Base-by-base conservation (phyloP, 1,139 yeast species). In the Scheffersomyces insectosa region DNA sequence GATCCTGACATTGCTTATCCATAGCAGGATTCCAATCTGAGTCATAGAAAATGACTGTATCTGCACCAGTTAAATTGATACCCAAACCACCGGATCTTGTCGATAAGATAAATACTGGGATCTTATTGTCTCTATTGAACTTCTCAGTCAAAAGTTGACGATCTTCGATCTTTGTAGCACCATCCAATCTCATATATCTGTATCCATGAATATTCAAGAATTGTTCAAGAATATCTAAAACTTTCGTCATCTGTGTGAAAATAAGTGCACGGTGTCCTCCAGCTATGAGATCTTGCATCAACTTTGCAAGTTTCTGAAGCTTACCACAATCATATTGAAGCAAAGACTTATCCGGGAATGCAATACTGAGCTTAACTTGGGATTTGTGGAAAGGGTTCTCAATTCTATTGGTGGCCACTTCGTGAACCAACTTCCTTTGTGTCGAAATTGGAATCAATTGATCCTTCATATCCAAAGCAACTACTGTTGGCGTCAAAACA, bases 1-100 rank as follows among this genome's bases (percentile, higher is more conserved):
- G 83, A 68, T 95, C 99, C 65, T 95, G 99, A 70, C 99, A 95
- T 65, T 95, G 99, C 60, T 90, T 89, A 65, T 95, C 99, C 98
- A 95, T 95, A 1, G 98, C 96, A 2, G 99, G 99, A 62, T 95
- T 95, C 99, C 99, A 95, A 68, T 95, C 99, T 2, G 97, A 90
- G 65, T 95, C 99, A 62, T 95, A 95, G 65, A 95, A 95, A n/a
- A 95, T 90, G 38, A 95, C 99, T 0, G 99, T 93, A 59, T 95
- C 99, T 0, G 99, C 99, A 56, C 99, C 99, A 0, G 99, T 93
- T 56, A 95, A 72, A 59, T 95, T 95, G 62, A 95, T 95, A 60
- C 99, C 99, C 52, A 95, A 75, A 31, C 99, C 99, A 62, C 99
- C 99, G 2, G 98, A 91, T 66, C 99, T 80, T 1, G 98, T 90